Base-by-base conservation (phyloP, 2,329 filamentous ascomycete genomes). In the Biscogniauxia mediterranea region DNA sequence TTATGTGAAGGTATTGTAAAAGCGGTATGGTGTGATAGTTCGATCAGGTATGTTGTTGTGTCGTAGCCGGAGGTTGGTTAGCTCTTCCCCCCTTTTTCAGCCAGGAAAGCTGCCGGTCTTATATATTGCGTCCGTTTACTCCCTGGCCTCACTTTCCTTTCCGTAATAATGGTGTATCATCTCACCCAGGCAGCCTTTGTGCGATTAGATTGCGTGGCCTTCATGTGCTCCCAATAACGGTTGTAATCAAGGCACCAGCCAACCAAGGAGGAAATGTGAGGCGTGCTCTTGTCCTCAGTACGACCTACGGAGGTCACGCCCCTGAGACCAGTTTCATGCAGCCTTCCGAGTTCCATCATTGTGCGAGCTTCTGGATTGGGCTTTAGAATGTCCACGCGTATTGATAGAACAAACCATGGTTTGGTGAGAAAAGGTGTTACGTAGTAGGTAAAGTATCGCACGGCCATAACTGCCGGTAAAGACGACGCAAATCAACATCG, bases 151-250 rank as follows among this genome's bases (percentile, higher is more conserved):
- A 11, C n/a, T 20, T 13, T 21, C 17, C 17, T 20, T 20, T 54
- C 23, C 25, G 11, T 46, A 5, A 46, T 17, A 46, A 20, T 32
- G 6, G 26, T 19, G n/a, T 23, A 26, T 32, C 21, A 32, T 32
- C 52, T 1, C 13, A 19, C 25, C 52, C n/a, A 9, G 21, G 8
- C 9, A 32, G 21, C 25, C 52, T n/a, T 46, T 60, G 58, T 53
- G 17, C 28, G 46, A 23, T 54, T 26, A 28, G 54, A 56, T 56
- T 60, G 58, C 58, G 58, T 26, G 58, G 49, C 58, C 49, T 52
- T 52, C 19, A 5, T 52, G 20, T 21, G 19, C 19, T 52, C 50
- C 19, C 50, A 1, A n/a, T 15, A 46, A n/a, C 38, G 13, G 38
- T 46, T 11, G 38, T 13, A 11, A n/a, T 46, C 38, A 46, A 46